phyloP scores from a whole-genome alignment of 2,329 filamentous ascomycete species.

The Fusarium proliferatum region DNA sequence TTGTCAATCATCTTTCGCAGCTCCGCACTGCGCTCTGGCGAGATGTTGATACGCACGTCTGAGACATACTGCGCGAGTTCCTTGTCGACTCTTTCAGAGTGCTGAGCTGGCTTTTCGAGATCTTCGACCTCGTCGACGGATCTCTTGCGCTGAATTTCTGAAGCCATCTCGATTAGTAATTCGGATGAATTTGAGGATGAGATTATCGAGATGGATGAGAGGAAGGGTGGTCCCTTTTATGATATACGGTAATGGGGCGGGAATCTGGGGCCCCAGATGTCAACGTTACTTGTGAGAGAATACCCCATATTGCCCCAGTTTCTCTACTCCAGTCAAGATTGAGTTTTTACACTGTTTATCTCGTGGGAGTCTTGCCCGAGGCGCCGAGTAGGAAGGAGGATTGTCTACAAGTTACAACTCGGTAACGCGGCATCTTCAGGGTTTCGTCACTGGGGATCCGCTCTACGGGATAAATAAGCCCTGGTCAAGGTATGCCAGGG shows the following conservation, averaged over 20 bases:
- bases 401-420: slow-evolving; percentile 15
- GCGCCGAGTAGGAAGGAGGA: slow-evolving; percentile 9
- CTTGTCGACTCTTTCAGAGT: slow-evolving; percentile 67
- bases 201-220: not conserved
- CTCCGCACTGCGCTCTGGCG: slow-evolving; percentile 67
- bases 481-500: not conserved
- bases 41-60: slow-evolving; percentile 65
- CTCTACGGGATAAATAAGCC: not conserved
- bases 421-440: slow-evolving; percentile 20
- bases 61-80: slow-evolving; percentile 75
- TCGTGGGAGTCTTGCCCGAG: slow-evolving; percentile 25
- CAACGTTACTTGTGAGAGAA: slow-evolving; percentile 2
- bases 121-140: slow-evolving; percentile 47
- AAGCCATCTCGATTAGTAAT: slow-evolving; percentile 12
- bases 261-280: slow-evolving; percentile 11
- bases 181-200: not conserved
- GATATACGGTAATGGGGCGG: not conserved
- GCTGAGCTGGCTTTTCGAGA: slow-evolving; percentile 57
- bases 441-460: slow-evolving; percentile 14
- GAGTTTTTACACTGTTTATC: not conserved
- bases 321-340: not conserved
- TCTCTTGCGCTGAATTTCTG: slow-evolving; percentile 27
- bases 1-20: slow-evolving; percentile 74
- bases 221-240: not conserved
- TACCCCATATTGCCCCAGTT: slow-evolving; percentile 1